Evolutionary conservation across 768 basidiomycete genomes (phyloP).

Genomic region (Agrocybe pediades): DNA sequence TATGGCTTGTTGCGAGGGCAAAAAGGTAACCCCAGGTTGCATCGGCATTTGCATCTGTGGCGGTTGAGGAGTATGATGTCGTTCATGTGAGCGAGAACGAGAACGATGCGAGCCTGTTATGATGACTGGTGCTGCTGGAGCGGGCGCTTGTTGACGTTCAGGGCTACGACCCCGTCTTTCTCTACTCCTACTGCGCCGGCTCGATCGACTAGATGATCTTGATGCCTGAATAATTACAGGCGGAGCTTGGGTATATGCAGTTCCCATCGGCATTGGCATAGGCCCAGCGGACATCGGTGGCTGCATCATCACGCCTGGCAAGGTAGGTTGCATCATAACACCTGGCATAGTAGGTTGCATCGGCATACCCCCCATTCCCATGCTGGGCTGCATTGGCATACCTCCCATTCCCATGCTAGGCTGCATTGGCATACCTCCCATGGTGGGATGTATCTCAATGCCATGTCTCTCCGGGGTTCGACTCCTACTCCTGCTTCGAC

Average conservation of each 20-base stretch:
- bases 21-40: neutral
- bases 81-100: constrained; percentile 23
- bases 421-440: constrained; percentile 3
- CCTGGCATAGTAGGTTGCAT: constrained; percentile 11
- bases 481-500: neutral
- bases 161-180: constrained; percentile 13
- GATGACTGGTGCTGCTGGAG: constrained; percentile 19
- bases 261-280: constrained; percentile 5
- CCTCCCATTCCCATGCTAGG: constrained; percentile 2
- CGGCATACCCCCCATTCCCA: constrained; percentile 11
- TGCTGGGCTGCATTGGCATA: constrained; percentile 12
- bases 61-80: constrained; percentile 6
- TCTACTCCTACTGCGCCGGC: constrained; percentile 13
- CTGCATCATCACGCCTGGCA: neutral
- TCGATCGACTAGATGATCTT: constrained; percentile 16
- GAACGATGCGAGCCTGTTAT: constrained; percentile 19
- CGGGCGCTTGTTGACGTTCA: constrained; percentile 6
- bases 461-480: neutral
- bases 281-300: constrained; percentile 14
- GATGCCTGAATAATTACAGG: constrained; percentile 18
- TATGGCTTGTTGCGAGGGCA: neutral
- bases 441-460: constrained; percentile 5
- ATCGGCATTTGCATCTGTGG: constrained; percentile 13
- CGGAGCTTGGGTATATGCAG: constrained; percentile 6
- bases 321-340: constrained; percentile 17